Evolutionary conservation across 225 moss, liverwort and hornwort species (phyloP).

Genomic region (Marchantia paleacea): DNA sequence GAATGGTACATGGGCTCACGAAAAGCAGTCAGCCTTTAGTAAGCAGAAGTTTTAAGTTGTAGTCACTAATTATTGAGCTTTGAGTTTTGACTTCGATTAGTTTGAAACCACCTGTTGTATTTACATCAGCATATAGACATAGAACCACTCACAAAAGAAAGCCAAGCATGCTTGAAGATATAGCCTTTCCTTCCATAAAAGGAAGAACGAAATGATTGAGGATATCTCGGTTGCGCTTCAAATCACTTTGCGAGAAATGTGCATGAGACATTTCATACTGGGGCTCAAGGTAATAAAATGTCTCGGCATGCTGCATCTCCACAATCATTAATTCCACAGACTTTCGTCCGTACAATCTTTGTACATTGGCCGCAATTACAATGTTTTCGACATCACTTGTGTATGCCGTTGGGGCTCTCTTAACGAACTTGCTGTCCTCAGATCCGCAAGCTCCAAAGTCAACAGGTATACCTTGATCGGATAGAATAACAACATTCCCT

Average conservation of each 20-base stretch:
- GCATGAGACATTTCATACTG: slow-evolving; percentile 48
- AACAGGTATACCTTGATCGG: slow-evolving; percentile 47
- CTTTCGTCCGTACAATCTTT: slow-evolving; percentile 54
- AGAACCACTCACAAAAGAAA: slow-evolving; percentile 63
- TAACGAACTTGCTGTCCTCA: slow-evolving; percentile 57
- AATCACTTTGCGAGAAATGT: slow-evolving; percentile 43
- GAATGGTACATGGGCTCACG: too few species aligned
- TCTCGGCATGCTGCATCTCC: slow-evolving; percentile 74
- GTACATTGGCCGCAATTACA: slow-evolving; percentile 68
- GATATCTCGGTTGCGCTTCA: slow-evolving; percentile 61
- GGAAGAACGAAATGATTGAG: slow-evolving; percentile 66
- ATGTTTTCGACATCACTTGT: slow-evolving; percentile 85
- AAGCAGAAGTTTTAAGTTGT: too few species aligned
- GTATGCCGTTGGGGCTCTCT: slow-evolving; percentile 56
- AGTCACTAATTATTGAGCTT: too few species aligned
- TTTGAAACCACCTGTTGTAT: too few species aligned
- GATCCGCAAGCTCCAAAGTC: slow-evolving; percentile 36
- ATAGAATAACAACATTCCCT: slow-evolving; percentile 77
- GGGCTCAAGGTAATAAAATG: slow-evolving; percentile 65
- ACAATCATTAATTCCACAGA: slow-evolving; percentile 46
- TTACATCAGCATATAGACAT: not conserved
- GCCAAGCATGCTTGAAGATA: slow-evolving; percentile 59
- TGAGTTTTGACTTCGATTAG: too few species aligned
- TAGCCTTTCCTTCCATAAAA: slow-evolving; percentile 82
- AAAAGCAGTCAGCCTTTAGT: too few species aligned